These are phyloP conservation scores for Beauveria rudraprayagi DNA, from an alignment of 2,329 filamentous ascomycete species.

Conservation along the genomic window DNA sequence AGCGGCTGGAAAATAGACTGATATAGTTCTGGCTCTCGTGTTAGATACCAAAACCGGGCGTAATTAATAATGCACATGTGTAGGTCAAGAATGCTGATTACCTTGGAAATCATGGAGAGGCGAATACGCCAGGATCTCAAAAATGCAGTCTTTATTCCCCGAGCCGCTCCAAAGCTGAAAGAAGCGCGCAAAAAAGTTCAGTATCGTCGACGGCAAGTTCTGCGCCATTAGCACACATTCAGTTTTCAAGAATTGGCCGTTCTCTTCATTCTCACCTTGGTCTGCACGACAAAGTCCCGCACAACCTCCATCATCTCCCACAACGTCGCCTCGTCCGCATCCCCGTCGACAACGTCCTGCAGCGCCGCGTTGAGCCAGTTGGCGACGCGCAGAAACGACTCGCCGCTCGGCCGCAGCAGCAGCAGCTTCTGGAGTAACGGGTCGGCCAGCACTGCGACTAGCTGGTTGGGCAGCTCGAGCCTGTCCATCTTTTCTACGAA, in stretches of 20 bases:
- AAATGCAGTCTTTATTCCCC: constrained; percentile 42
- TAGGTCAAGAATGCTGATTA: constrained; percentile 22
- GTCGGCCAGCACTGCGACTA: constrained; percentile 68
- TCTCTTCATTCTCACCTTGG: constrained; percentile 36
- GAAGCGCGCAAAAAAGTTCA: constrained; percentile 44
- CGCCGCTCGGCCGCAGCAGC: constrained; percentile 50
- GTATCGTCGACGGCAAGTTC: constrained; percentile 40
- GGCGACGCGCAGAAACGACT: constrained; percentile 43
- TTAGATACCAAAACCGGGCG: too few relatives aligned
- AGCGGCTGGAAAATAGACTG: constrained; percentile 40
- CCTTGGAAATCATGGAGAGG: constrained; percentile 50
- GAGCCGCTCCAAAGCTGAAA: constrained; percentile 55
- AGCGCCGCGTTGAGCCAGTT: constrained; percentile 52
- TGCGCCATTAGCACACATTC: constrained; percentile 16
- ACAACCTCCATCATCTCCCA: constrained; percentile 48
- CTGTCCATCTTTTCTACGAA: constrained; percentile 68
- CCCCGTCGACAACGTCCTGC: constrained; percentile 46
- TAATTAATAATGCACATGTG: too few relatives aligned
- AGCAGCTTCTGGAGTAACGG: constrained; percentile 72
- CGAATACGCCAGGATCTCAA: constrained; percentile 49
- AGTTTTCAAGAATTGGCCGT: too few relatives aligned
- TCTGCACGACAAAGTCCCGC: constrained; percentile 45
- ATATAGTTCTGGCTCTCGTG: constrained; percentile 38
- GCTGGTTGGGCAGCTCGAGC: constrained; percentile 73
- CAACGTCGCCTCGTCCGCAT: constrained; percentile 39